Conservation (phyloP, 2,329 filamentous ascomycete genomes). For the Ceratocystis alfenasii region DNA sequence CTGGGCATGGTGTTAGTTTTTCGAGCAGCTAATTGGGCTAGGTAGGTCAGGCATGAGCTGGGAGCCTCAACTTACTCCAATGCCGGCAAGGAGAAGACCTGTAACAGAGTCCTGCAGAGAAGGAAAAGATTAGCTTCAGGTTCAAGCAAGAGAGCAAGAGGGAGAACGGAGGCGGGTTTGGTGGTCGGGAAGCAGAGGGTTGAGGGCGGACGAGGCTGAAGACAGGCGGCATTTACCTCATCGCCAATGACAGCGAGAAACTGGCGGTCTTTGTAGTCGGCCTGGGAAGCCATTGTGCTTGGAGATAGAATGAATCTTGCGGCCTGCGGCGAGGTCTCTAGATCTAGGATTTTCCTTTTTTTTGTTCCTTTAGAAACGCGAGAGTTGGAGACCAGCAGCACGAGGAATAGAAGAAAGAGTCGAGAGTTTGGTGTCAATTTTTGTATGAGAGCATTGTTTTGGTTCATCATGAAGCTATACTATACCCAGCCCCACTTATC, state of each 20-base stretch:
- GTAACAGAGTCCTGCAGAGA: slow-evolving; percentile 82
- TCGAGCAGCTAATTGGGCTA: neutral
- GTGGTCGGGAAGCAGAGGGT: neutral
- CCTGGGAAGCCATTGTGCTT: slow-evolving; percentile 38
- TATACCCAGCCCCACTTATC: neutral
- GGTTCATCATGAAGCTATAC: neutral
- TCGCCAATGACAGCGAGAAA: slow-evolving; percentile 97
- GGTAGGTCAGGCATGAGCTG: too few species aligned
- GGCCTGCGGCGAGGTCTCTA: neutral
- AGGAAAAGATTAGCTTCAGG: slow-evolving; percentile 23
- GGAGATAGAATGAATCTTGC: slow-evolving; percentile 16
- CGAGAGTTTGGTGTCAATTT: neutral
- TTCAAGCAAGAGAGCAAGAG: too few species aligned
- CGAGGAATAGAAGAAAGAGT: neutral
- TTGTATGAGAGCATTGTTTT: neutral
- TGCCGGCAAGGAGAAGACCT: slow-evolving; percentile 83
- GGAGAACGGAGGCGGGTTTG: neutral
- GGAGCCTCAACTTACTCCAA: slow-evolving; percentile 53
- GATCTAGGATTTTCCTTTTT: neutral
- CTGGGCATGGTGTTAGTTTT: slow-evolving; percentile 34
- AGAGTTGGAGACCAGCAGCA: neutral
- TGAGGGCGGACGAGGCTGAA: slow-evolving; percentile 2
- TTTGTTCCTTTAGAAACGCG: neutral
- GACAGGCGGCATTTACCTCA: slow-evolving; percentile 48
- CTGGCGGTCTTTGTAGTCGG: slow-evolving; percentile 70